A percentile compares a stretch with the other conserved stretches of the same genome.
Conservation (phyloP, 164 flowering plant species). For the Malania oleifera region DNA sequence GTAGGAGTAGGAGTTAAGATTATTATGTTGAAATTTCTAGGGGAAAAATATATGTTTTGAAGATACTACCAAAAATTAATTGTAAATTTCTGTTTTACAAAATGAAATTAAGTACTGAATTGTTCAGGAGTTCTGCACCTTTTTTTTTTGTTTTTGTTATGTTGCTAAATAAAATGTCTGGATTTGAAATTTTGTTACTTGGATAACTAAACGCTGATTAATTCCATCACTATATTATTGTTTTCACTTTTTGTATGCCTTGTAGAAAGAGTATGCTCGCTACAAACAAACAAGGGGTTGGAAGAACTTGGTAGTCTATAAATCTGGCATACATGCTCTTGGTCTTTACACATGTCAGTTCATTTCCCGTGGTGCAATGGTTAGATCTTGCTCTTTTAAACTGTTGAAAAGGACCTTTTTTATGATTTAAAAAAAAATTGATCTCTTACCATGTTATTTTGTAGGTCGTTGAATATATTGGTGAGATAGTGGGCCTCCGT, state of each 20-base stretch:
- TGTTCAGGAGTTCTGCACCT: too few species aligned
- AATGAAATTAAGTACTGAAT: too few species aligned
- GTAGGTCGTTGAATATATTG: slow-evolving; percentile 81
- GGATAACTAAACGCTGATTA: not conserved
- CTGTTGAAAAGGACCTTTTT: not conserved
- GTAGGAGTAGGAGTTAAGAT: too few species aligned
- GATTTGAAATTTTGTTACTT: not conserved
- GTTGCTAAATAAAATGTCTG: not conserved
- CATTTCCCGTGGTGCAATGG: slow-evolving; percentile 68
- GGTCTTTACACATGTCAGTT: slow-evolving; percentile 75
- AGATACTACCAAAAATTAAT: too few species aligned
- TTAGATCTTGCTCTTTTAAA: slow-evolving; percentile 14
- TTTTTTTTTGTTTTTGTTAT: not conserved
- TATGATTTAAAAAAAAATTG: slow-evolving; percentile 4
- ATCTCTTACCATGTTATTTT: slow-evolving; percentile 3
- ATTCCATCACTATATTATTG: too few species aligned
- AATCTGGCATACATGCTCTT: slow-evolving; percentile 77
- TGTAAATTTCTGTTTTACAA: too few species aligned
- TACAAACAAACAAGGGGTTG: slow-evolving; percentile 63
- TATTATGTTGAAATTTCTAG: too few species aligned
- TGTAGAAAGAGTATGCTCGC: slow-evolving; percentile 70
- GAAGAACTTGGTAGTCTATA: slow-evolving; percentile 68
- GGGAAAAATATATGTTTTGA: too few species aligned
- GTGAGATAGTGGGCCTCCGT: slow-evolving; percentile 69
- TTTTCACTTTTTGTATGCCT: not conserved